Base-by-base conservation (phyloP, 306 rosid genomes). In the Fragaria iinumae region DNA sequence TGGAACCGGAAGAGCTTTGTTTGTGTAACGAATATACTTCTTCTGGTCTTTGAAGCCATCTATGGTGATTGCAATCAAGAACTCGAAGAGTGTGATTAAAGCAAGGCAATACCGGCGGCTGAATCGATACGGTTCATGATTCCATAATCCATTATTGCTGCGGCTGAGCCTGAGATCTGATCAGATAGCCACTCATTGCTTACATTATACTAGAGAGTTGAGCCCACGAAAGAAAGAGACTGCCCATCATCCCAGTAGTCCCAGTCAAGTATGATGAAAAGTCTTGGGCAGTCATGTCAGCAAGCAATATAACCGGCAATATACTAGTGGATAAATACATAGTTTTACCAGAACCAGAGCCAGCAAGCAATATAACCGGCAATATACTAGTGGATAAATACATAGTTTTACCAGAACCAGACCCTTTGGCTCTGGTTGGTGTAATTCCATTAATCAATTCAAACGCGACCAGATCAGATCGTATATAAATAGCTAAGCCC, bases 221-320 rank as follows among this genome's bases (percentile, higher is more conserved):
- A 48, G 17, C 73, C 57, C 73, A 71, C 27, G 45, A 71, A 49
- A 17, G 67, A 71, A 71, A 48, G 67, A 55, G 49, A 68, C 63
- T 0, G 10, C 62, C 44, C 75, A 49, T 71, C 57, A 52, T 47
- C 17, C 60, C 38, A 49, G 68, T 21, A n/a, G 17, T 29, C 63
- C 3, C 7, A 48, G 14, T 50, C 56, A 63, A 50, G 27, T 79
- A 72, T 72, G 62, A 79, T 72, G 82, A 27, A 52, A 52, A 52
- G 73, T 53, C 73, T 0, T 12, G 18, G 74, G 17, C 20, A 67
- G 78, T 73, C 69, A 29, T 67, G 74, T 79, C 79, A 73, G 44
- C 72, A 29, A 56, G 32, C 55, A 45, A 27, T 20, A 7, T 32
- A 0, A 34, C 23, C 34, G 71, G 65, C 77, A 50, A 16, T 60